Conservation (phyloP, 192 early-diverging fungal genomes). For the Podila epigama region DNA sequence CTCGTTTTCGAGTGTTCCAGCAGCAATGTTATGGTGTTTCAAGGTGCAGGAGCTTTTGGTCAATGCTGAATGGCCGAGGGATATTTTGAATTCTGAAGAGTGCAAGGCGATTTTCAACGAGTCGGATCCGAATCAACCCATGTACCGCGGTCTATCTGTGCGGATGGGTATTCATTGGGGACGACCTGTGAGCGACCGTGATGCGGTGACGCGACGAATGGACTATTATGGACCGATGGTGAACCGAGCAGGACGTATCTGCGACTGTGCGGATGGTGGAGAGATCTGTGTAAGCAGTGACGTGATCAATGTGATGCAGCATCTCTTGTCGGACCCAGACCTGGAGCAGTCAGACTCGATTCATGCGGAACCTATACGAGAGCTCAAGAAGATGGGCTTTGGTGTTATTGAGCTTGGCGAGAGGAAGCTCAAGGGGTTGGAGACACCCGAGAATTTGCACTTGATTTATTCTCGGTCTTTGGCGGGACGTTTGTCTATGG, state of each 20-base stretch:
- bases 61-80: slow-evolving; percentile 86
- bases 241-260: slow-evolving; percentile 85
- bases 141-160: slow-evolving; percentile 88
- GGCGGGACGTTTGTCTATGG: slow-evolving; percentile 13
- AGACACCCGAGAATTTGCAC: slow-evolving; percentile 84
- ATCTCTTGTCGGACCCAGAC: slow-evolving; percentile 28
- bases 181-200: slow-evolving; percentile 83
- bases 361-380: slow-evolving; percentile 30
- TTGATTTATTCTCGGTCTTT: slow-evolving; percentile 54
- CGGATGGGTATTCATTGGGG: slow-evolving; percentile 97
- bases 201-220: slow-evolving; percentile 91
- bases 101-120: slow-evolving; percentile 76
- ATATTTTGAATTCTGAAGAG: slow-evolving; percentile 80
- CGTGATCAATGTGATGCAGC: slow-evolving; percentile 54
- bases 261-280: slow-evolving; percentile 86
- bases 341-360: slow-evolving; percentile 24
- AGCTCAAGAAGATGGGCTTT: slow-evolving; percentile 74
- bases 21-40: slow-evolving; percentile 88
- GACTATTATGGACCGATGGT: slow-evolving; percentile 97
- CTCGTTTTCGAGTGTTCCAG: slow-evolving; percentile 80
- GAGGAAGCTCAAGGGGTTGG: slow-evolving; percentile 85
- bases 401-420: slow-evolving; percentile 81
- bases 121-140: slow-evolving; percentile 55
- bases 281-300: slow-evolving; percentile 90
- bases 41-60: slow-evolving; percentile 84